A percentile compares a stretch with the other conserved stretches of the same genome.
phyloP scores from a whole-genome alignment of 495 filamentous ascomycete genomes.

The Glarea lozoyensis region DNA sequence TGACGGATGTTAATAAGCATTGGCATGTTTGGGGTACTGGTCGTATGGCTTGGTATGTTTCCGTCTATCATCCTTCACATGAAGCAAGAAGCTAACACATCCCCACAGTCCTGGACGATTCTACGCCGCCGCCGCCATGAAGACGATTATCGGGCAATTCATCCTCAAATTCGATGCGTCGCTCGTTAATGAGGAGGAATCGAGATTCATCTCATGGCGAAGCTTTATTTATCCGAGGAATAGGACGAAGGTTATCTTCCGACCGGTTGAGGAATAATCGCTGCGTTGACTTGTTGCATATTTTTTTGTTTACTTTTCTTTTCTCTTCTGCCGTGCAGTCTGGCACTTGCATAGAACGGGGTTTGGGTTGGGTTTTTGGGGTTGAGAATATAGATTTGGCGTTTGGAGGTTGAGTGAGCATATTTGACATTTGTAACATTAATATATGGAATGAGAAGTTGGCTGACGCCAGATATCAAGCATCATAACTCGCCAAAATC shows the following conservation, averaged over 20 bases:
- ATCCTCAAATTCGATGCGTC: conserved; percentile 19
- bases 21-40: conserved; percentile 24
- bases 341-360: too few species aligned
- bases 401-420: too few species aligned
- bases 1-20: conserved; percentile 13
- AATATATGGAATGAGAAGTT: too few species aligned
- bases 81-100: not conserved
- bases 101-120: conserved; percentile 19
- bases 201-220: conserved; percentile 19
- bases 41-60: conserved; percentile 16
- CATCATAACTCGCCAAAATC: too few species aligned
- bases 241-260: conserved; percentile 12
- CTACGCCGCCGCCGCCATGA: conserved; percentile 22
- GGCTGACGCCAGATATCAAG: too few species aligned
- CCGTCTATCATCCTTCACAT: not conserved
- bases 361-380: too few species aligned
- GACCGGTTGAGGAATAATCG: too few species aligned
- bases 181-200: conserved; percentile 8
- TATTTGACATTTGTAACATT: too few species aligned
- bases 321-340: too few species aligned
- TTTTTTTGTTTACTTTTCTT: too few species aligned
- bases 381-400: too few species aligned
- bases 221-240: conserved; percentile 15
- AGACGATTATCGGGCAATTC: conserved; percentile 20
- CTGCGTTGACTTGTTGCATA: too few species aligned